Conservation (phyloP, 306 rosid species). For the Quercus bicolor region DNA sequence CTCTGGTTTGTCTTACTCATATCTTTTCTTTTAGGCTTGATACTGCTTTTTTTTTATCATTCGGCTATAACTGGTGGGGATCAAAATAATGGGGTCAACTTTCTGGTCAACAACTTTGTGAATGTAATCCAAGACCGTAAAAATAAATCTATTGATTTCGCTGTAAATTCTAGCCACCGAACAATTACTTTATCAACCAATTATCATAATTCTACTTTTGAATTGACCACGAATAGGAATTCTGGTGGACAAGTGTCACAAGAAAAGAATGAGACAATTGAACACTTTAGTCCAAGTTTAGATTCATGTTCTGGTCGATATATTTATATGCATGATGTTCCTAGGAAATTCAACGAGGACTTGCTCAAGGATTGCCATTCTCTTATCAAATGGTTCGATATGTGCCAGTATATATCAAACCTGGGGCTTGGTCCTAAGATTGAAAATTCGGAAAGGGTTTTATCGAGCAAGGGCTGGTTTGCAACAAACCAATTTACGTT, state of each 20-base stretch:
- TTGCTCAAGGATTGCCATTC: constrained; percentile 37
- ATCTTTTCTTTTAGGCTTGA: constrained; percentile 13
- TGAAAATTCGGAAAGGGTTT: constrained; percentile 9
- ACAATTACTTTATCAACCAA: no score
- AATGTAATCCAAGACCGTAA: background rate
- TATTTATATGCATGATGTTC: constrained; percentile 43
- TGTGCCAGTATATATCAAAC: constrained; percentile 44
- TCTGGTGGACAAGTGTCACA: background rate
- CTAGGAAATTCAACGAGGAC: constrained; percentile 45
- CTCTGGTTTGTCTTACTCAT: constrained; percentile 42
- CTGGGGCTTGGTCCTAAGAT: constrained; percentile 42
- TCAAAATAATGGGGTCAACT: constrained; percentile 8
- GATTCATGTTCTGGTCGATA: constrained; percentile 44
- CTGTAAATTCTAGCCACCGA: background rate
- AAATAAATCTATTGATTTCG: background rate
- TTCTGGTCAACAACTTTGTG: constrained; percentile 14
- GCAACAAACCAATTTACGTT: constrained; percentile 53
- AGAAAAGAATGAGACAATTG: background rate
- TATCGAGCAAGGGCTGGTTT: constrained; percentile 36
- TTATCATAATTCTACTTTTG: background rate
- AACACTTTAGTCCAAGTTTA: background rate
- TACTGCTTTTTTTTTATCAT: constrained; percentile 30
- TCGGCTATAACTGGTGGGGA: constrained; percentile 9
- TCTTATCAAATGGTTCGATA: constrained; percentile 36
- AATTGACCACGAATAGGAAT: background rate